Conservation (phyloP, 2,329 filamentous ascomycete species). For the Ceratocystis lukuohia region DNA sequence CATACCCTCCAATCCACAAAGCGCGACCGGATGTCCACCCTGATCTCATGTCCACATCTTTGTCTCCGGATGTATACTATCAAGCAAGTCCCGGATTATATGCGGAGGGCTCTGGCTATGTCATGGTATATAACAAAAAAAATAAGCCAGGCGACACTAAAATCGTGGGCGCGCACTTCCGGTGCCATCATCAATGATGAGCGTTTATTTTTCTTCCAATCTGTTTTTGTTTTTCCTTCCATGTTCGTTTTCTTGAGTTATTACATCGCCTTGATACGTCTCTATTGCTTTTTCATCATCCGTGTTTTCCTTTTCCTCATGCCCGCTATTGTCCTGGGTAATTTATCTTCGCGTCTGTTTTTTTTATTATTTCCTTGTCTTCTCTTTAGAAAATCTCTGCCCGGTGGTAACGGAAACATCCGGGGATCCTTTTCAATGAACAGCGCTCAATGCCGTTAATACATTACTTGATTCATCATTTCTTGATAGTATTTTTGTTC, state of each 20-base stretch:
- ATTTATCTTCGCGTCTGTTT: neutral
- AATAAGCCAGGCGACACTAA: neutral
- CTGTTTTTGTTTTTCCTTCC: slow-evolving; percentile 9
- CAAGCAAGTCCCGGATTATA: neutral
- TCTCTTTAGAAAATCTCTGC: neutral
- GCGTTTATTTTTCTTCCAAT: slow-evolving; percentile 11
- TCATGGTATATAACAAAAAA: slow-evolving; percentile 1
- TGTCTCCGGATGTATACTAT: neutral
- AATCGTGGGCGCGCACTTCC: neutral
- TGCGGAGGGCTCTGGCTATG: too few species aligned
- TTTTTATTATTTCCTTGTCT: neutral
- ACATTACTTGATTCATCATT: neutral
- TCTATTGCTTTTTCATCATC: neutral
- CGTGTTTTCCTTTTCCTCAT: neutral
- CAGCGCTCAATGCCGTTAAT: slow-evolving; percentile 4
- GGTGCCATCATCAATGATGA: neutral
- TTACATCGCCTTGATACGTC: neutral
- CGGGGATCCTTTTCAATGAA: neutral
- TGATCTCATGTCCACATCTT: neutral
- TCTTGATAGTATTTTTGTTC: neutral
- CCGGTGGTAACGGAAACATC: slow-evolving; percentile 8
- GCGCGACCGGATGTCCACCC: neutral
- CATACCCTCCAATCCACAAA: neutral
- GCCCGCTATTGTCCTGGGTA: slow-evolving; percentile 7
- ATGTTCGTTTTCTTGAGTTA: neutral